A percentile compares a stretch with the other conserved stretches of the same genome.
phyloP scores from a whole-genome alignment of 2,329 filamentous ascomycete genomes.

The Colletotrichum limetticola region DNA sequence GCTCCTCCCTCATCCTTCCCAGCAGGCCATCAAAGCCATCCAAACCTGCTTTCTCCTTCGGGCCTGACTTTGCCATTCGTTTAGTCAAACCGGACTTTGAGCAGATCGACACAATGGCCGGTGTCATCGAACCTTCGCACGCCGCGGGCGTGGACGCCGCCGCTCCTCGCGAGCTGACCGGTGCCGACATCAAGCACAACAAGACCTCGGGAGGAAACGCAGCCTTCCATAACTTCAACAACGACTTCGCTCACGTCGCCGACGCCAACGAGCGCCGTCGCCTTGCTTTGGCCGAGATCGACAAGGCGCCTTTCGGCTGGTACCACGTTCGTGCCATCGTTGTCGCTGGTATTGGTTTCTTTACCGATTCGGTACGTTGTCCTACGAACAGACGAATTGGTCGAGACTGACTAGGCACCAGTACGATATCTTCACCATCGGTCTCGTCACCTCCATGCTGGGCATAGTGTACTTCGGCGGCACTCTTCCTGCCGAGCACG shows the following conservation, averaged over 20 bases:
- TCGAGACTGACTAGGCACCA: background rate
- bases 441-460: slow-evolving; percentile 78
- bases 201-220: slow-evolving; percentile 74
- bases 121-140: slow-evolving; percentile 16
- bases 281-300: slow-evolving; percentile 83
- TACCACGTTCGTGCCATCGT: slow-evolving; percentile 82
- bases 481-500: slow-evolving; percentile 72
- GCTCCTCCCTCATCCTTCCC: slow-evolving; percentile 10
- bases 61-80: slow-evolving; percentile 18
- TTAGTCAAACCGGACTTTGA: slow-evolving; percentile 15
- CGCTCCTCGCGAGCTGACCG: background rate
- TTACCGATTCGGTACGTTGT: slow-evolving; percentile 73
- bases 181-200: slow-evolving; percentile 24
- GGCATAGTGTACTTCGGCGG: slow-evolving; percentile 80
- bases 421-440: slow-evolving; percentile 85
- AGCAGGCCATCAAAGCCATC: background rate
- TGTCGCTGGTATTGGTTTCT: slow-evolving; percentile 88
- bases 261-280: slow-evolving; percentile 84
- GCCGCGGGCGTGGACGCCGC: background rate
- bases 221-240: slow-evolving; percentile 82
- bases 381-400: background rate
- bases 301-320: slow-evolving; percentile 86
- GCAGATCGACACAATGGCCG: slow-evolving; percentile 23
- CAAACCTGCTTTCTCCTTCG: background rate
- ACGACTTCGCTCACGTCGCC: slow-evolving; percentile 72